These are phyloP conservation scores for Myriosclerotinia curreyana DNA, from an alignment of 2,329 filamentous ascomycete species.

Conservation along the genomic window DNA sequence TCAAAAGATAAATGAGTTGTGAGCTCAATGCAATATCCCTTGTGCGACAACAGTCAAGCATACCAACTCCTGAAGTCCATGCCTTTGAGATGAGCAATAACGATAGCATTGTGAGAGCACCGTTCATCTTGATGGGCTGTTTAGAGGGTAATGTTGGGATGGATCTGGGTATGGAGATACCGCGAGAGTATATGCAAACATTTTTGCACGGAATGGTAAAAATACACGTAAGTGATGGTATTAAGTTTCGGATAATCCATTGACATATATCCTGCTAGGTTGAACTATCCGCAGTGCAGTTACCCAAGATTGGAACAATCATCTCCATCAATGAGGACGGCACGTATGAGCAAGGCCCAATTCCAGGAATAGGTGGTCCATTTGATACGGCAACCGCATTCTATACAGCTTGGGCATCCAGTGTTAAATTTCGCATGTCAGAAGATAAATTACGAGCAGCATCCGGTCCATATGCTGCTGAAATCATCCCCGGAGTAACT, in stretches of 20 bases:
- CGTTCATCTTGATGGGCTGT: too few relatives aligned
- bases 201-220: slow-evolving; percentile 18
- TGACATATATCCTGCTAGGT: neutral
- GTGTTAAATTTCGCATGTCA: slow-evolving; percentile 27
- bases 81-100: too few relatives aligned
- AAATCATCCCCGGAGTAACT: slow-evolving; percentile 27
- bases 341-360: slow-evolving; percentile 26
- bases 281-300: neutral
- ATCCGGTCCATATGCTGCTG: slow-evolving; percentile 24
- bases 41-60: too few relatives aligned
- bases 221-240: slow-evolving; percentile 15
- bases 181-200: too few relatives aligned
- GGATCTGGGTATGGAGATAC: too few relatives aligned
- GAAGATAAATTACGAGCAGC: slow-evolving; percentile 24
- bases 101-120: too few relatives aligned
- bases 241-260: slow-evolving; percentile 8
- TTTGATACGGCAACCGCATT: slow-evolving; percentile 32
- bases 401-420: slow-evolving; percentile 31
- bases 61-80: too few relatives aligned
- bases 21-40: too few relatives aligned
- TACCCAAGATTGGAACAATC: slow-evolving; percentile 18
- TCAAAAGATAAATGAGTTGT: too few relatives aligned
- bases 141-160: too few relatives aligned
- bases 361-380: slow-evolving; percentile 31
- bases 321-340: neutral